These are phyloP conservation scores for Pythium aquatile DNA, from an alignment of 352 stramenopile species.

Conservation along the genomic window DNA sequence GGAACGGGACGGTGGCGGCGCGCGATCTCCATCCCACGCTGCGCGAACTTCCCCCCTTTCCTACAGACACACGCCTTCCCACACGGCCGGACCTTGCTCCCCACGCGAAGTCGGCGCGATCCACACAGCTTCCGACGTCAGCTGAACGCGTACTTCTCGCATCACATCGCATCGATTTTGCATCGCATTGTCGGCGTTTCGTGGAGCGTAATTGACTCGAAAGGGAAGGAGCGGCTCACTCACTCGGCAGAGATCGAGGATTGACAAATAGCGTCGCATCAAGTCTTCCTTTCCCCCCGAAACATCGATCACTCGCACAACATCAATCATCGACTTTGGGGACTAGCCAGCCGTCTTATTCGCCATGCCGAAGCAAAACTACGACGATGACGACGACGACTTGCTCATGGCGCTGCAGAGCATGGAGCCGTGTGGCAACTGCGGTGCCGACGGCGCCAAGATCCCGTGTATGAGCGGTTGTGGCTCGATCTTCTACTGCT, in stretches of 20 bases:
- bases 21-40: not conserved
- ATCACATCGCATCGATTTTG: not conserved
- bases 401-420: slow-evolving; percentile 82
- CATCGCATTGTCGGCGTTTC: no score
- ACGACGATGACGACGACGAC: slow-evolving; percentile 86
- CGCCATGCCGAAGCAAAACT: slow-evolving; percentile 60
- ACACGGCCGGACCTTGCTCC: not conserved
- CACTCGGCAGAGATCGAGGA: not conserved
- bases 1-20: slow-evolving; percentile 1
- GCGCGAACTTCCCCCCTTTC: not conserved
- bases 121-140: not conserved
- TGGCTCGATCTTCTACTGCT: slow-evolving; percentile 87
- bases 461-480: slow-evolving; percentile 88
- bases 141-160: slow-evolving; percentile 3
- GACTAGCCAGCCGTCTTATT: not conserved
- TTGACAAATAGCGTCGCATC: not conserved
- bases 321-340: not conserved
- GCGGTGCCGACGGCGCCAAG: slow-evolving; percentile 73
- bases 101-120: not conserved
- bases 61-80: not conserved
- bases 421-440: slow-evolving; percentile 87
- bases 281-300: not conserved
- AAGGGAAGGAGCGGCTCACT: no score
- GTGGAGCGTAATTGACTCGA: no score
- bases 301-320: not conserved